Base-by-base conservation (phyloP, 148 eudicot species). In the Heliamphora exappendiculata region DNA sequence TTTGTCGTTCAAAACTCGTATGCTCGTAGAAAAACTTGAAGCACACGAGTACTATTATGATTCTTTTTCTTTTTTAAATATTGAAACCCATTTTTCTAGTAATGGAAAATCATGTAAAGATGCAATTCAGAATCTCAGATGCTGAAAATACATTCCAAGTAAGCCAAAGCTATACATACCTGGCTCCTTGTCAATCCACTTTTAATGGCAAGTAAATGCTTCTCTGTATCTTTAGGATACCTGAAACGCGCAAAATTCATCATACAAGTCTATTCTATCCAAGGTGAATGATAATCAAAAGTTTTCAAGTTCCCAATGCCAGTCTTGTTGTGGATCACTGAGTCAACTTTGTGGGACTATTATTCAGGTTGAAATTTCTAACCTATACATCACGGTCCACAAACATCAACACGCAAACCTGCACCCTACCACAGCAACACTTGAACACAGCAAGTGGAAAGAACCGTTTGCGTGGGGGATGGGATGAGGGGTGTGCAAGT, bases 171-270 rank as follows among this genome's bases (percentile, higher is more conserved):
- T 12, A 17, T 33, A 47, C 22, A 24, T 86, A 91, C 98, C 98
- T 94, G 98, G 78, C 95, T 90, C 77, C 97, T 86, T 16, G 98
- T 90, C 75, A 94, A 80, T 68, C 98, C 98, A 77, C 97, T 94
- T 82, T 86, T 90, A 39, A 88, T 79, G 1, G 98, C 97, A 73
- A 94, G 91, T 85, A 94, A 83, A 76, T 91, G 97, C 83, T 94
- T 94, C 89, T 94, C 97, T 60, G 97, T 84, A 78, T 94, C 98
- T 78, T 94, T 94, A 13, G 97, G 98, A 72, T 94, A 94, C 84
- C 98, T 94, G 86, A 76, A 83, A 83, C n/a, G 19, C 71, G 39
- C 28, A 26, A 74, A 3, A 47, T 45, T 19, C 75, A 26, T 6
- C 58, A 33, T 17, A n/a, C 33, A 72, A 7, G 24, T 20, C 12